Percentiles rank a stretch among this genome's conserved stretches.
These are phyloP conservation scores for Mycothermus thermophilus DNA, from an alignment of 495 filamentous ascomycete species.

Conservation along the genomic window DNA sequence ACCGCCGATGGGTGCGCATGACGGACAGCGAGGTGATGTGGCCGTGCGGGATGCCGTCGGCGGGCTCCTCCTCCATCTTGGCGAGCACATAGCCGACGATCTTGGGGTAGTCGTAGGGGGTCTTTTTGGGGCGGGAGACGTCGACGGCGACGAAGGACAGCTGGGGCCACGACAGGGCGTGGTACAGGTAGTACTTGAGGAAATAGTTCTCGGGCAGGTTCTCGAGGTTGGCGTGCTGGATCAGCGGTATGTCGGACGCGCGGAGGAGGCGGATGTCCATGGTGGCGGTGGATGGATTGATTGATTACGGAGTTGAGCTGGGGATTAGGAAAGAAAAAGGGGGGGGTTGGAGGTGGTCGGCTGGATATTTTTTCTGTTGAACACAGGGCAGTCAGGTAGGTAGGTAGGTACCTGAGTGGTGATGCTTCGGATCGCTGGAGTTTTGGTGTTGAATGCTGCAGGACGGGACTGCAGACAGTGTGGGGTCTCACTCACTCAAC, in stretches of 20 bases:
- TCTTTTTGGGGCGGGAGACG: conserved; percentile 57
- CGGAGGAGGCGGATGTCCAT: conserved; percentile 73
- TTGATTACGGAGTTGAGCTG: no score
- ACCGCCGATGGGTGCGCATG: conserved; percentile 83
- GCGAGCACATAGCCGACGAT: conserved; percentile 98
- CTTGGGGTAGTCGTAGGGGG: conserved; percentile 81
- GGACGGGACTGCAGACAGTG: no score
- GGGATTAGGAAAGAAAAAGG: neutral
- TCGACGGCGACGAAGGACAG: conserved; percentile 94
- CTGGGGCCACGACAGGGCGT: conserved; percentile 94
- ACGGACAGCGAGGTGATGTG: conserved; percentile 93
- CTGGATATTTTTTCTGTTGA: no score
- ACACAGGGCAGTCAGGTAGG: no score
- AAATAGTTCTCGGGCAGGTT: conserved; percentile 99
- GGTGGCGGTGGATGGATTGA: no score
- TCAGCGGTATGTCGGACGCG: conserved; percentile 74
- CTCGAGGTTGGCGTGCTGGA: conserved; percentile 96
- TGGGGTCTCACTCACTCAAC: no score
- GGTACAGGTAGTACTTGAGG: conserved; percentile 99
- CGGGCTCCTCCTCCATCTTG: conserved; percentile 98
- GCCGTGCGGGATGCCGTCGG: conserved; percentile 81
- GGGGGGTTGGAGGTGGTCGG: neutral
- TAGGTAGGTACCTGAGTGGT: no score
- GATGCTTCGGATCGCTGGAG: no score
- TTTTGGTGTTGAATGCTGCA: no score